Percentiles rank a stretch among this genome's conserved stretches.
Evolutionary conservation across 495 filamentous ascomycete species (phyloP).

Genomic region (Aspergillus steynii): DNA sequence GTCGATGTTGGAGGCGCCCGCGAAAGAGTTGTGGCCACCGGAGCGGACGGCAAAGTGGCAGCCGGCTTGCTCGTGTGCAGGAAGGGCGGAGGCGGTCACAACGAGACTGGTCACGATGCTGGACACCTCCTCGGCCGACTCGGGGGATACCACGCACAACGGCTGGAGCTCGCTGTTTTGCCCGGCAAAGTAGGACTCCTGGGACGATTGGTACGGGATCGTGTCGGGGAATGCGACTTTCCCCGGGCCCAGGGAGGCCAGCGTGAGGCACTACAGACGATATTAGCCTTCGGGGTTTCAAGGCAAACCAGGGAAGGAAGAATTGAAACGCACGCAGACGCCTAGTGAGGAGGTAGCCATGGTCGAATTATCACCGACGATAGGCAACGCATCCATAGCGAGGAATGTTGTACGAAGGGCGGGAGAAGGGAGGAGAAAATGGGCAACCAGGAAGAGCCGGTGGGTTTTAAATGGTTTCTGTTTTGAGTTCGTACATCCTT

Average conservation of each 20-base stretch:
- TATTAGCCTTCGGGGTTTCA: background rate
- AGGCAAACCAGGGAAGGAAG: too few species aligned
- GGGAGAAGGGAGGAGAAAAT: too few species aligned
- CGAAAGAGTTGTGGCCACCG: conserved; percentile 49
- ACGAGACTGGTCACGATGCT: conserved; percentile 7
- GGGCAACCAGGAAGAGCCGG: too few species aligned
- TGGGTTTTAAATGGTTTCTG: too few species aligned
- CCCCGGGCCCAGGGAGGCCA: background rate
- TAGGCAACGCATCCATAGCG: too few species aligned
- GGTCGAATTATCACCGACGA: too few species aligned
- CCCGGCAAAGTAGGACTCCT: conserved; percentile 25
- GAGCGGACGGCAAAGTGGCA: conserved; percentile 28
- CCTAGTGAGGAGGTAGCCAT: too few species aligned
- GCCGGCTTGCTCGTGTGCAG: conserved; percentile 12
- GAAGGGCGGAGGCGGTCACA: background rate
- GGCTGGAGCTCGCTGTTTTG: conserved; percentile 28
- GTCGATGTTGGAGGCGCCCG: conserved; percentile 54
- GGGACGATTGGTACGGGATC: conserved; percentile 21
- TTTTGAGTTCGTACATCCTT: too few species aligned
- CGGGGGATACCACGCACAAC: conserved; percentile 26
- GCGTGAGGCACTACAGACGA: conserved; percentile 4
- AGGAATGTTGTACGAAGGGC: too few species aligned
- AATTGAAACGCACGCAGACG: too few species aligned
- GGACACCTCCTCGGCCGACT: conserved; percentile 23
- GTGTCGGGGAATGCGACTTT: conserved; percentile 23